Evolutionary conservation across 305 asterid species (phyloP), one percentile per base, ranked within the genome.

Genomic region (Plantago coronopus): DNA sequence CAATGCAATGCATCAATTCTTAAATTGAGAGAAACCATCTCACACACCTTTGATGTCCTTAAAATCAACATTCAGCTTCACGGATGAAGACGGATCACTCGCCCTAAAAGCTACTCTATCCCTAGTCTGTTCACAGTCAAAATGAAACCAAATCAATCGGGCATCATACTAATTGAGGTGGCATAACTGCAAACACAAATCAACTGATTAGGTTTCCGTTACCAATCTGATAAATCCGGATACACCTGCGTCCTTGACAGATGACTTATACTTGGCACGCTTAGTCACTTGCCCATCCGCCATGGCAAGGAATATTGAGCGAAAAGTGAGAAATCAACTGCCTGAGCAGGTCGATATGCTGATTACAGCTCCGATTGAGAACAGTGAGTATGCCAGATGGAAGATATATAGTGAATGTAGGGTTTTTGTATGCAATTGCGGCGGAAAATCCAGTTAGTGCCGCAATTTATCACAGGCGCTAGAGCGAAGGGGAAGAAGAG

Each of bases 141-240:
- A 70, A 11, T 59, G 48, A 54, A 61, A 61, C 29, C 51, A 54
- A 44, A 31, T 49, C 17, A 23, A 53, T 66, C 21, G 46, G 27
- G 23, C 58, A 48, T 43, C 17, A 17, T 27, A 16, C 4, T 17
- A 42, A 19, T 18, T 48, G 23, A 34, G 40, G 12, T 34, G 9
- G 34, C 11, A 23, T 1, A 57, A 57, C 9, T 15, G 21, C 50
- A 25, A 51, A 4, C 15, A 9, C 57, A 21, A 0, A 62, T 69
- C 71, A 63, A 50, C 20, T 19, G 54, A 15, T 48, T 56, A 72
- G 74, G 72, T 65, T 57, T 65, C n/a, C 51, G 14, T 7, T 85
- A 91, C 98, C 98, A 91, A 44, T 69, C 74, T 76, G 72, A 88
- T 75, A 69, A 81, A 74, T 53, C 98, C 98, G 63, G 94, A 72